Base-by-base conservation (phyloP, 495 filamentous ascomycete genomes). In the Penicillium robsamsonii region DNA sequence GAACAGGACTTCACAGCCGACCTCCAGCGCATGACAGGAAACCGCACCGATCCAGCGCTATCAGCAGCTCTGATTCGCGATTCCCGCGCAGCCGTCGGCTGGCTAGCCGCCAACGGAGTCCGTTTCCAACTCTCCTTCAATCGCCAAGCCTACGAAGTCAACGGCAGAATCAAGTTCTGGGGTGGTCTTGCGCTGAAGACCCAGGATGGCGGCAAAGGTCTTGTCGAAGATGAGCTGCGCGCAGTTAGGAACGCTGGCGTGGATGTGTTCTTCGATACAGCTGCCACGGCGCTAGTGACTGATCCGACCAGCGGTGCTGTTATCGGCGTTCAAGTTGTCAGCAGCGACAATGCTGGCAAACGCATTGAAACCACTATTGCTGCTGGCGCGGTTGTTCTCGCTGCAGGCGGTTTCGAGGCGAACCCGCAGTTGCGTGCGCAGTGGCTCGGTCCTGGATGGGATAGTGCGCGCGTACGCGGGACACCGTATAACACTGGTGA, bases 401-500 rank as follows among this genome's bases (percentile, higher is more conserved):
- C 80, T 0, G 78, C 80, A 7, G 84, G 85, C 8, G 85, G 85
- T 0, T 87, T 87, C 57, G 81, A 88, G 62, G 73, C 83, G 13
- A 82, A 78, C 44, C 70, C 84, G 0, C 67, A 71, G 7, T 61
- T 86, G 64, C 73, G 83, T 1, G 62, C 72, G 0, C 77, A 84
- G 54, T 85, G 80, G 59, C 75, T 87, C 2, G 84, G 85, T 0
- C 82, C 82, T 0, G 75, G 75, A 0, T 88, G 84, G 85, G 84
- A 87, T 50, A 50, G 78, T 9, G 83, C 83, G 0, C 65, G 76
- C 11, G 83, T 87, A 0, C 75, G 84, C 11, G 84, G 85, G 1
- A 85, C 83, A 1, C 81, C 78, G 2, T 84, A 81, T 55, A 86
- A 87, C 56, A 81, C 76, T 0, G 85, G 84, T 17, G 81, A 84